A percentile compares a stretch with the other conserved stretches of the same genome.
Evolutionary conservation across 768 basidiomycete species (phyloP).

Genomic region (Phallus indusiatus): DNA sequence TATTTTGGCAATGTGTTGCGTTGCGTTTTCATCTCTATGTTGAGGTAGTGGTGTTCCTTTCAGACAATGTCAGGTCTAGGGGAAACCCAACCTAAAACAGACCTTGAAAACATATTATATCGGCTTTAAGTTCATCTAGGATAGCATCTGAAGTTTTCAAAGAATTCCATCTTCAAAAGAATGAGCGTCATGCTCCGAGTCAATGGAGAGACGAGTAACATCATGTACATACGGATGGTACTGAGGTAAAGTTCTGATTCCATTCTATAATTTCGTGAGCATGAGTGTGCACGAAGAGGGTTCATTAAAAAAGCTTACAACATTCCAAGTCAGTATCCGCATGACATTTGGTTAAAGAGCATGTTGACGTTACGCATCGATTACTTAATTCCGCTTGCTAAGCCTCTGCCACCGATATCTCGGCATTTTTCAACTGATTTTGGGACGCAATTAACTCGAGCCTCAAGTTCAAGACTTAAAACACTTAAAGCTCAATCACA

Average conservation of each 20-base stretch:
- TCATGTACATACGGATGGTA: constrained; percentile 90
- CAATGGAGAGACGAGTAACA: too few species aligned
- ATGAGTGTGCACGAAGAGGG: neutral
- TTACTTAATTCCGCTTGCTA: too few species aligned
- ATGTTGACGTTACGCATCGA: too few species aligned
- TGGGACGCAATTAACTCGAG: too few species aligned
- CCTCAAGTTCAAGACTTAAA: too few species aligned
- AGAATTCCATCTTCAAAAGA: constrained; percentile 82
- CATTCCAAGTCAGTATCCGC: constrained; percentile 29
- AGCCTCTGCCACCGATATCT: too few species aligned
- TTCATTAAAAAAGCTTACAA: constrained; percentile 25
- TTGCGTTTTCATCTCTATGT: constrained; percentile 92
- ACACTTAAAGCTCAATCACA: too few species aligned
- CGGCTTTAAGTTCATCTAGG: constrained; percentile 70
- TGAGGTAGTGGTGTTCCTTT: neutral
- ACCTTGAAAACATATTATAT: constrained; percentile 97
- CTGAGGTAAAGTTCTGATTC: constrained; percentile 77
- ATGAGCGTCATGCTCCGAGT: too few species aligned
- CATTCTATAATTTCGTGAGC: constrained; percentile 42
- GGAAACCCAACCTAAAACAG: constrained; percentile 4
- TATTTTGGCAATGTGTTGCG: constrained; percentile 56
- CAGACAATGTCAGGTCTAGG: neutral
- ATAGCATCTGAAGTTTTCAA: constrained; percentile 72
- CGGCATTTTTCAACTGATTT: too few species aligned
- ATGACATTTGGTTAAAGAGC: constrained; percentile 2